phyloP scores from a whole-genome alignment of 2,329 filamentous ascomycete species.

The Chrysoporthe austroafricana region DNA sequence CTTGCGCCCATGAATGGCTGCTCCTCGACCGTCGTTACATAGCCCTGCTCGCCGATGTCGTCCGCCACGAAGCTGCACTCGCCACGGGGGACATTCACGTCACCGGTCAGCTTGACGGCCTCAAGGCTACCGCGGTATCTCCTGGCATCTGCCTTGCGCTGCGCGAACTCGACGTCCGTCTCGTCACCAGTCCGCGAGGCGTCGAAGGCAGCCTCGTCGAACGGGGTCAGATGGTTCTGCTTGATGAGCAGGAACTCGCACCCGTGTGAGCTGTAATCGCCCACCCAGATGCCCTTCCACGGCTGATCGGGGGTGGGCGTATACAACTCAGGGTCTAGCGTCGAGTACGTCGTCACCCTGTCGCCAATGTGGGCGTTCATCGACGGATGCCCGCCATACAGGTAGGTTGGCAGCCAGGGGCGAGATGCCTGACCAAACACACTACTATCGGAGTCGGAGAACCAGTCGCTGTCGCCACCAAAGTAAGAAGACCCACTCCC shows the following conservation, averaged over 20 bases:
- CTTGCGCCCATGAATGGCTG: slow-evolving; percentile 73
- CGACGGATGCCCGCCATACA: slow-evolving; percentile 29
- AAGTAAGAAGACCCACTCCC: neutral
- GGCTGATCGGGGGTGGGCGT: slow-evolving; percentile 80
- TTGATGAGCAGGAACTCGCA: slow-evolving; percentile 85
- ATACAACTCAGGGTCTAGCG: slow-evolving; percentile 74
- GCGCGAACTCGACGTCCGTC: slow-evolving; percentile 49
- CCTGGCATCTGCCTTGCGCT: slow-evolving; percentile 49
- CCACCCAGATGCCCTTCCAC: slow-evolving; percentile 89
- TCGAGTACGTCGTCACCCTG: slow-evolving; percentile 66
- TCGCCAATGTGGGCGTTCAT: slow-evolving; percentile 57
- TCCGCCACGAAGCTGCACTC: slow-evolving; percentile 81
- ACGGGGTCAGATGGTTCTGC: slow-evolving; percentile 63
- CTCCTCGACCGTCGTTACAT: slow-evolving; percentile 67
- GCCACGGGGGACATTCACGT: slow-evolving; percentile 85
- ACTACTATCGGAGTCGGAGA: slow-evolving; percentile 2
- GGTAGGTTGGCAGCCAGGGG: slow-evolving; percentile 26
- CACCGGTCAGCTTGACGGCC: slow-evolving; percentile 89
- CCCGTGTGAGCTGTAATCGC: slow-evolving; percentile 86
- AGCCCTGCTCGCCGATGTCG: slow-evolving; percentile 71
- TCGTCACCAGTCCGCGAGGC: slow-evolving; percentile 43
- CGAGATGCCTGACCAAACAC: slow-evolving; percentile 31
- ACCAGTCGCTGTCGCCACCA: slow-evolving; percentile 16
- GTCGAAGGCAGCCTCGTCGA: slow-evolving; percentile 46
- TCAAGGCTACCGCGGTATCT: slow-evolving; percentile 72